Evolutionary conservation across 768 basidiomycete species (phyloP).

Genomic region (Boletus eberwhitei): DNA sequence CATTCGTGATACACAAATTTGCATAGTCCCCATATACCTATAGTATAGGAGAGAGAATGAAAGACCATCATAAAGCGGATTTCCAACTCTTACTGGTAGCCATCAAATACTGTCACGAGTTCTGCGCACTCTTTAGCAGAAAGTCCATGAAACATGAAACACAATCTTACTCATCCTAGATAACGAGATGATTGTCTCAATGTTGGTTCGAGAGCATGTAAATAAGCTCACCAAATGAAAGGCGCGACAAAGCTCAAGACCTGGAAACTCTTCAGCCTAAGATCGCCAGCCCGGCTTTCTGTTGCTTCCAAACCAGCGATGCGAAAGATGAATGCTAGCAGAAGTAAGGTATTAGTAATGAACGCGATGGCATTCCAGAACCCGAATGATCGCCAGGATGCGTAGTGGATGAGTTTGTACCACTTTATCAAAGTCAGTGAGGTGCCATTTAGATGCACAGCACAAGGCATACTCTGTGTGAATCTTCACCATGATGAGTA

Average conservation of each 20-base stretch:
- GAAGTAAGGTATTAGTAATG: conserved; percentile 68
- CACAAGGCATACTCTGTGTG: conserved; percentile 19
- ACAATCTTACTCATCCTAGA: conserved; percentile 74
- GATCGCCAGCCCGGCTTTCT: conserved; percentile 33
- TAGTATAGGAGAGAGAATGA: neutral
- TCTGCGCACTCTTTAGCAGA: conserved; percentile 39
- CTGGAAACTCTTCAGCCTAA: conserved; percentile 77
- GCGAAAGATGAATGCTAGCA: conserved; percentile 73
- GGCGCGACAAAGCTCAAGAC: conserved; percentile 85
- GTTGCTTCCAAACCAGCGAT: conserved; percentile 47
- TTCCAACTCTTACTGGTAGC: conserved; percentile 55
- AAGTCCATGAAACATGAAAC: neutral
- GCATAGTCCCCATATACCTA: conserved; percentile 88
- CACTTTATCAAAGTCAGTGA: conserved; percentile 42
- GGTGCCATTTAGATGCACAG: neutral
- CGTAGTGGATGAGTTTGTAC: conserved; percentile 66
- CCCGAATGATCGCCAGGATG: conserved; percentile 75
- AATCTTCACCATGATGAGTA: conserved; percentile 16
- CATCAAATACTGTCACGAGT: conserved; percentile 77
- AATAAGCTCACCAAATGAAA: conserved; percentile 69
- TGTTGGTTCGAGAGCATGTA: neutral
- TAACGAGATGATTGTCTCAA: neutral
- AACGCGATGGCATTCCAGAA: conserved; percentile 76
- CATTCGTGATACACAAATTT: conserved; percentile 92
- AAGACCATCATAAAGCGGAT: neutral